phyloP scores from a whole-genome alignment of 208 protist species.

The Herpetomonas samuelpessoai region DNA sequence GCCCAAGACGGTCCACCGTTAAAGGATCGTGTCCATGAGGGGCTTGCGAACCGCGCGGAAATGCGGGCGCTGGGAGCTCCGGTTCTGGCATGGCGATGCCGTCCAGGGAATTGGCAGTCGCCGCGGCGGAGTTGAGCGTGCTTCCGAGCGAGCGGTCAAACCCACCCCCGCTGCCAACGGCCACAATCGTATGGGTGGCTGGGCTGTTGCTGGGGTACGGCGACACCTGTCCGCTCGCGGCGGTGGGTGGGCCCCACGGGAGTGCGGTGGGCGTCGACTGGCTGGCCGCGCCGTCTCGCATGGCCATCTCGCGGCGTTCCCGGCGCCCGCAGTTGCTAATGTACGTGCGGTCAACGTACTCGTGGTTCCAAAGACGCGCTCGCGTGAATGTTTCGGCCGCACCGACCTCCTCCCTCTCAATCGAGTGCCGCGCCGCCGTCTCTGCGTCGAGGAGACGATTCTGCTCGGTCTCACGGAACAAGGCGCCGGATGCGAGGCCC shows the following conservation, averaged over 20 bases:
- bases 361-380: not conserved
- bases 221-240: not conserved
- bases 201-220: not conserved
- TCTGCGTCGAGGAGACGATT: conserved; percentile 3
- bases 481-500: conserved; percentile 10
- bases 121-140: not conserved
- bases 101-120: not conserved
- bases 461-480: not conserved
- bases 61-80: not conserved
- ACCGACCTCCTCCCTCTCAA: not conserved
- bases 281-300: not conserved
- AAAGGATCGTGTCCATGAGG: no score
- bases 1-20: not conserved
- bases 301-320: not conserved
- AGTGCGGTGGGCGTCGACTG: not conserved
- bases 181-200: not conserved
- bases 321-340: not conserved
- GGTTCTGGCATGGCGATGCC: not conserved
- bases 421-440: not conserved
- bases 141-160: not conserved
- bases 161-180: not conserved
- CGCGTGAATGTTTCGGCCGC: conserved; percentile 5
- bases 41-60: not conserved
- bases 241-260: no score
- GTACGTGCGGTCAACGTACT: not conserved